Evolutionary conservation across 2,329 filamentous ascomycete species (phyloP), one percentile per base, ranked within the genome.

Genomic region (Fusarium euwallaceae): DNA sequence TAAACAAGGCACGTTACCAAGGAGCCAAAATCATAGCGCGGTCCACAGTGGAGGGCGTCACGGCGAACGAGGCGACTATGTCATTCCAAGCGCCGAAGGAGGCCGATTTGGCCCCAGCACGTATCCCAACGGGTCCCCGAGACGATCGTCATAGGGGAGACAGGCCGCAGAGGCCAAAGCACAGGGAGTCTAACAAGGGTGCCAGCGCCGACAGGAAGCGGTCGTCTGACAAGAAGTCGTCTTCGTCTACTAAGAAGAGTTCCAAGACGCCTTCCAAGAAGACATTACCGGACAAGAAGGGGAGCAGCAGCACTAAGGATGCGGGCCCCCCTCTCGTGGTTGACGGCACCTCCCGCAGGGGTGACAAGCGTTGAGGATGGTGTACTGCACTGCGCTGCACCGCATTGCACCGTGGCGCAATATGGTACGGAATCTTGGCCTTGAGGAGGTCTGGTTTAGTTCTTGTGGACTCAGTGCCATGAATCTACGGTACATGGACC

Each of bases 1-100:
- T 82, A 16, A 72, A 80, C 59, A 75, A 77, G 61, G 70, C 77
- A 36, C 68, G 71, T 6, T 82, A 81, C 48, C 72, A 77, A 51
- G 72, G 75, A 10, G 75, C 75, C 14, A 73, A 72, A 39, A 70
- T 82, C 22, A 66, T 66, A 29, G 79, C 78, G 20, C 75, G 76
- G 20, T 64, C 77, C 51, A 66, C 73, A 24, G 65, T 56, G 14
- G 76, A 80, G 61, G 74, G 73, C 22, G 73, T 68, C 27, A 66
- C 48, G 14, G 64, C 36, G 37, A 61, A 56, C 29, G 74, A 73
- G 55, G 22, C 56, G 22, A 43, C 17, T 22, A 36, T 29, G 24
- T 56, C 41, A 48, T 41, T 48, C 48, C 64, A 68, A 37, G 51
- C 32, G n/a, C 37, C 41, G 43, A 41, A 17, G 24, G 61, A 66